These are phyloP conservation scores for Hysterangium stoloniferum DNA, from an alignment of 768 basidiomycete genomes.

Conservation along the genomic window DNA sequence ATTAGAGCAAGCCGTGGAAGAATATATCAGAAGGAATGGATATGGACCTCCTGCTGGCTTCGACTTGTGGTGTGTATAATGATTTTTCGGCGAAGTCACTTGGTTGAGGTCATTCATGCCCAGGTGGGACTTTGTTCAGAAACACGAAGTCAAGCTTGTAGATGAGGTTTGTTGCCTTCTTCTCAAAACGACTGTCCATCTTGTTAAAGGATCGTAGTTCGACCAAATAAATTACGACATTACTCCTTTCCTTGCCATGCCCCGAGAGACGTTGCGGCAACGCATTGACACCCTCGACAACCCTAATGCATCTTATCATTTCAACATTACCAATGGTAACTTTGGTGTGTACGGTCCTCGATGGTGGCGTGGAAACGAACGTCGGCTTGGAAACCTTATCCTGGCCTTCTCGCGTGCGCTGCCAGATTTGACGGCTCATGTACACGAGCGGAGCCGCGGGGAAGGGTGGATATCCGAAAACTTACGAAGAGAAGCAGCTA, in stretches of 20 bases:
- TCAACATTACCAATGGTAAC: constrained; percentile 11
- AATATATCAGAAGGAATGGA: constrained; percentile 20
- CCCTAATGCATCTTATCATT: not conserved
- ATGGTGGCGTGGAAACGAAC: constrained; percentile 1
- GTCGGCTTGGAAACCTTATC: constrained; percentile 5
- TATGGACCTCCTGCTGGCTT: constrained; percentile 24
- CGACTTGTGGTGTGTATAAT: constrained; percentile 22
- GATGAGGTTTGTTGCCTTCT: constrained; percentile 30
- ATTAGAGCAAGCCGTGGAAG: constrained; percentile 22
- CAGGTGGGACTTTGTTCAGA: constrained; percentile 35
- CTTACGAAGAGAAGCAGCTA: constrained; percentile 5
- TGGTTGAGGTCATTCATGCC: not conserved
- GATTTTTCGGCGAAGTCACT: not conserved
- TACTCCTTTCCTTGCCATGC: constrained; percentile 4
- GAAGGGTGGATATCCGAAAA: constrained; percentile 13
- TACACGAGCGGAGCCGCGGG: constrained; percentile 3
- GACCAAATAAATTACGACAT: constrained; percentile 10
- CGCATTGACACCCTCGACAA: constrained; percentile 9
- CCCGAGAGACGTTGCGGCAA: not conserved
- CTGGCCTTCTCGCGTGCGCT: not conserved
- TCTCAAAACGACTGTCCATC: not conserved
- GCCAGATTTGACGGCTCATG: constrained; percentile 1
- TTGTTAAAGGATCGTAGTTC: constrained; percentile 8
- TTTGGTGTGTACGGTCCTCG: not conserved
- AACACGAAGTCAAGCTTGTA: constrained; percentile 39